These are phyloP conservation scores for Flaveria linearis DNA, from an alignment of 129 eudicot genomes.

Conservation along the genomic window DNA sequence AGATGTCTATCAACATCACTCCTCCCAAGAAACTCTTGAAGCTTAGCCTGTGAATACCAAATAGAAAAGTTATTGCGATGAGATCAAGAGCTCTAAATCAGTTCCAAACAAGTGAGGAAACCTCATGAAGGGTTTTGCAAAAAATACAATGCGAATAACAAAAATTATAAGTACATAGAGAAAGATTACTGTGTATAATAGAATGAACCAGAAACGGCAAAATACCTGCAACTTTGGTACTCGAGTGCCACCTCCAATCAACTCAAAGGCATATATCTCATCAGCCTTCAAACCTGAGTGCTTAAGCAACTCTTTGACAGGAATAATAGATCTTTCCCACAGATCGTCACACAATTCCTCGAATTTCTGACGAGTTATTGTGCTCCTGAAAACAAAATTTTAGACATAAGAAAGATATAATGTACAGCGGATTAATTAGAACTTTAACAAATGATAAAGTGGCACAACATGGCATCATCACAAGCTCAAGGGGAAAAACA, in stretches of 20 bases:
- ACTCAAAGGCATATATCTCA: conserved; percentile 83
- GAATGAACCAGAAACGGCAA: conserved; percentile 32
- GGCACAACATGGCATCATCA: not conserved
- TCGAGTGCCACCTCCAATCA: conserved; percentile 99
- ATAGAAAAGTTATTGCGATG: conserved; percentile 5
- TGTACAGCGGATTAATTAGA: not conserved
- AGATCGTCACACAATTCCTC: conserved; percentile 91
- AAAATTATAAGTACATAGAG: not conserved
- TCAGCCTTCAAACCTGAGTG: conserved; percentile 74
- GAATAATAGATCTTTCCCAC: conserved; percentile 92
- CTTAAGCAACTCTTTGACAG: conserved; percentile 75
- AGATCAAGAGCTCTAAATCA: not conserved
- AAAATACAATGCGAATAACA: conserved; percentile 7
- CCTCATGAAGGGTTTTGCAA: conserved; percentile 7
- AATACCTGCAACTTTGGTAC: conserved; percentile 98
- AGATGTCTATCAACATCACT: conserved; percentile 88
- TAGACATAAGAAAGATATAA: conserved; percentile 18
- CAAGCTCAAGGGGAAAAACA: too few species aligned
- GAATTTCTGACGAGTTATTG: conserved; percentile 90
- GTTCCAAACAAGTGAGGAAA: conserved; percentile 3
- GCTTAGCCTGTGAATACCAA: conserved; percentile 65
- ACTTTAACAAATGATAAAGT: not conserved
- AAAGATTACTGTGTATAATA: conserved; percentile 10
- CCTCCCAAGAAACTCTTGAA: conserved; percentile 92
- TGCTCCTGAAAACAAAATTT: conserved; percentile 61